Evolutionary conservation across 2,329 filamentous ascomycete genomes (phyloP), one percentile per base, ranked within the genome.

Genomic region (Ambrosiella cleistominuta): DNA sequence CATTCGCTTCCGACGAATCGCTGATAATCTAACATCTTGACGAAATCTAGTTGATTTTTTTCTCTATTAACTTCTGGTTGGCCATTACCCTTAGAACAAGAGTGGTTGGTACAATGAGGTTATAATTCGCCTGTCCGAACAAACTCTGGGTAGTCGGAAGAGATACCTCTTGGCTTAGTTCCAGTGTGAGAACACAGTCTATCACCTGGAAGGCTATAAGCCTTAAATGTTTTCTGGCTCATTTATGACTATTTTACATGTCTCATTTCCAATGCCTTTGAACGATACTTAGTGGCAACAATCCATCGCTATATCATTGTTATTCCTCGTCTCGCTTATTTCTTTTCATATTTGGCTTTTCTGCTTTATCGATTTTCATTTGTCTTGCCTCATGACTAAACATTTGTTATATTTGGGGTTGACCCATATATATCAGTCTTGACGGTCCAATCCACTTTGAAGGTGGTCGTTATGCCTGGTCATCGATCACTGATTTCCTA

Each of bases 251-350:
- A 27, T 51, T 11, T 8, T 51, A 8, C 19, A 1, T 11, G 5
- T 36, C 4, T 51, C 47, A 35, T 51, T 9, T 11, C 12, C 6
- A 17, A 17, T 51, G 47, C 2, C 19, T 11, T 19, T 12, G 17
- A 15, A 11, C n/a, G 13, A 47, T 6, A 17, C 7, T 47, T 15
- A 9, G 8, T 51, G 15, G 19, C 19, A 51, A 36, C 9, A 51
- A 15, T 37, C 3, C 19, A 36, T 37, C 39, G 61, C 60, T 62
- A 50, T 56, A 47, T 12, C 44, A 47, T 47, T 47, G n/a, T 47
- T 39, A 50, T 36, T 39, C 61, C 61, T 61, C 45, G 42, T 58
- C 61, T 54, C 58, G 58, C 44, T 62, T 61, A 47, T 59, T 53
- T 54, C 62, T 57, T 58, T 47, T 47, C 44, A 47, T 47, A 15